phyloP scores from a whole-genome alignment of 164 flowering plant genomes.

The Pachysandra terminalis region DNA sequence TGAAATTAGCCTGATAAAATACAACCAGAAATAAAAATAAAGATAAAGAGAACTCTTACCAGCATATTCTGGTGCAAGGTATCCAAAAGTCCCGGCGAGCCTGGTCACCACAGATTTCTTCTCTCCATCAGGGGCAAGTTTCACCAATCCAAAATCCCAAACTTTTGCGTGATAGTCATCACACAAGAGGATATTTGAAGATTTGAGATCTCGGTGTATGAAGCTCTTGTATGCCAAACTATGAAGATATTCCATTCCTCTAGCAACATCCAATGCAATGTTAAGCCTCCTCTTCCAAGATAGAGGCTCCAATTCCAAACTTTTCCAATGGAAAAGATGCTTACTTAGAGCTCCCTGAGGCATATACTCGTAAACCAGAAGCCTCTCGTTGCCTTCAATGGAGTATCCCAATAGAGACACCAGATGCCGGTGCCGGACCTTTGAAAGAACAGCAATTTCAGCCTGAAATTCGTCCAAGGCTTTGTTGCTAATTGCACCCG shows the following conservation, averaged over 20 bases:
- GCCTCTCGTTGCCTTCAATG: slow-evolving; percentile 63
- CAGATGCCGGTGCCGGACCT: slow-evolving; percentile 74
- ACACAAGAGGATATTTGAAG: slow-evolving; percentile 73
- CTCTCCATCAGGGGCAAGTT: slow-evolving; percentile 75
- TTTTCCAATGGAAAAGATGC: slow-evolving; percentile 75
- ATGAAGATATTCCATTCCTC: slow-evolving; percentile 86
- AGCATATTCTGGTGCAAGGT: slow-evolving; percentile 88
- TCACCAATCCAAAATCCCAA: slow-evolving; percentile 82
- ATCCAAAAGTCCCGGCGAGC: slow-evolving; percentile 88
- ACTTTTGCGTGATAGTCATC: slow-evolving; percentile 75
- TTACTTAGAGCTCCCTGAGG: slow-evolving; percentile 74
- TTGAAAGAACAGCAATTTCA: slow-evolving; percentile 77
- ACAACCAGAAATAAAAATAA: neutral
- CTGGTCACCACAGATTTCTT: slow-evolving; percentile 61
- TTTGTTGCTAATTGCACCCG: slow-evolving; percentile 46
- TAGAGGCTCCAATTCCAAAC: slow-evolving; percentile 54
- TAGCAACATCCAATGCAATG: slow-evolving; percentile 76
- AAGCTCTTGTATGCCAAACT: slow-evolving; percentile 64
- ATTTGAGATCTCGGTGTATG: slow-evolving; percentile 76
- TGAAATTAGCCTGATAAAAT: neutral
- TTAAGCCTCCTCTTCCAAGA: slow-evolving; percentile 67
- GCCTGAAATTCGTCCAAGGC: slow-evolving; percentile 71
- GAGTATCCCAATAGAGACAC: slow-evolving; percentile 73
- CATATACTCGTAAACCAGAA: slow-evolving; percentile 75
- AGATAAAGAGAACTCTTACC: slow-evolving; percentile 33